Conservation (phyloP, 2,329 filamentous ascomycete species). For the Sporothrix phasma region DNA sequence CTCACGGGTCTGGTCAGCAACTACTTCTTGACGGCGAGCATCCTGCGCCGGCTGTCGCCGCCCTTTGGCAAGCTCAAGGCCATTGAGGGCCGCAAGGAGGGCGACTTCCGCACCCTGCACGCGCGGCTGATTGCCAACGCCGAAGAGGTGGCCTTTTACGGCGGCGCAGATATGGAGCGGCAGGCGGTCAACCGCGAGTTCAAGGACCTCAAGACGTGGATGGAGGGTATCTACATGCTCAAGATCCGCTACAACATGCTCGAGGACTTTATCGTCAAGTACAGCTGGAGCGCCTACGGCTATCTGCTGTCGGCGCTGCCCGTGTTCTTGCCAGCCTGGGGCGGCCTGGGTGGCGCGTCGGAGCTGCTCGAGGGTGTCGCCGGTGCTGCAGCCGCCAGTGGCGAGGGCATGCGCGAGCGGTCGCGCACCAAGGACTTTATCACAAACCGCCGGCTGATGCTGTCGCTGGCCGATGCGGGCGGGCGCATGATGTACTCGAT, state of each 20-base stretch:
- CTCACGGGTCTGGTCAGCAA: constrained; percentile 79
- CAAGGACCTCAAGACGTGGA: constrained; percentile 86
- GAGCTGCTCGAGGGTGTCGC: constrained; percentile 45
- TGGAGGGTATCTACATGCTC: constrained; percentile 96
- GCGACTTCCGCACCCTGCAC: constrained; percentile 86
- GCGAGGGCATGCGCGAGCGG: constrained; percentile 54
- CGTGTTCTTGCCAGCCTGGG: constrained; percentile 90
- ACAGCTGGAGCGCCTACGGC: constrained; percentile 96
- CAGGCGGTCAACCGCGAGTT: constrained; percentile 87
- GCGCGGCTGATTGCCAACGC: constrained; percentile 90
- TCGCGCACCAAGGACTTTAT: constrained; percentile 97
- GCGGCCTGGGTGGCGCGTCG: constrained; percentile 64
- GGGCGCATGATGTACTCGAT: constrained; percentile 99
- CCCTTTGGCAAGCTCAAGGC: constrained; percentile 96
- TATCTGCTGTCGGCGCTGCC: constrained; percentile 89
- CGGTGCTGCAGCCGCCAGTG: constrained; percentile 4
- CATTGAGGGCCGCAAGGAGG: constrained; percentile 88
- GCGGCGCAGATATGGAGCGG: constrained; percentile 90
- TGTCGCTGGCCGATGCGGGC: constrained; percentile 90
- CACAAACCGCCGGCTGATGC: constrained; percentile 96
- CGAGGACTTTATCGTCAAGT: constrained; percentile 96
- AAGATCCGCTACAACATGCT: constrained; percentile 99
- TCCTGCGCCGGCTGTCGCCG: constrained; percentile 78
- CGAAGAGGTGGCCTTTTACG: constrained; percentile 96
- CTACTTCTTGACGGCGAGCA: constrained; percentile 87